Evolutionary conservation across 352 stramenopile genomes (phyloP).

Genomic region (Phytophthora palmivora): DNA sequence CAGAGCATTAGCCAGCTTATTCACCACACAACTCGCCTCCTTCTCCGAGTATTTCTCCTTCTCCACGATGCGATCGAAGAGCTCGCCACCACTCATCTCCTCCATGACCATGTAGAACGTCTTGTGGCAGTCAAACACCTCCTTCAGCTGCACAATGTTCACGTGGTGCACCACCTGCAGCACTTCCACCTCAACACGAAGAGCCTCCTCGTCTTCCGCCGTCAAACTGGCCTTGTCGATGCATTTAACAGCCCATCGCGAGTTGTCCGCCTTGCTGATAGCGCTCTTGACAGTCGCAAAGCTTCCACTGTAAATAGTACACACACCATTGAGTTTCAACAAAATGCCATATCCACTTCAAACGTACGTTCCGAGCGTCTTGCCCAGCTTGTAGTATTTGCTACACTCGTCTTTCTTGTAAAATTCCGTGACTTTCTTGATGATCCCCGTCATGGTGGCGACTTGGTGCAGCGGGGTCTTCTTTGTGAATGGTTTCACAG

Average conservation of each 20-base stretch:
- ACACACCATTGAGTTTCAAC: constrained; percentile 6
- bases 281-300: constrained; percentile 90
- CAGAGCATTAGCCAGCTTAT: constrained; percentile 84
- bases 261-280: constrained; percentile 79
- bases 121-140: constrained; percentile 90
- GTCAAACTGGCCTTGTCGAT: constrained; percentile 86
- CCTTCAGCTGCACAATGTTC: constrained; percentile 90
- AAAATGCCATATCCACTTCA: neutral
- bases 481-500: constrained; percentile 35
- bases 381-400: constrained; percentile 92
- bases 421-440: constrained; percentile 89
- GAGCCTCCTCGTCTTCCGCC: constrained; percentile 80
- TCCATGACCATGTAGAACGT: constrained; percentile 95
- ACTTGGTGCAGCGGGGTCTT: constrained; percentile 11
- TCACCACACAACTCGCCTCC: constrained; percentile 85
- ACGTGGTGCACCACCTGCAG: constrained; percentile 83
- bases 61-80: constrained; percentile 94
- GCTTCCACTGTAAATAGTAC: constrained; percentile 56
- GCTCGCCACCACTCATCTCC: constrained; percentile 90
- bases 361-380: constrained; percentile 88
- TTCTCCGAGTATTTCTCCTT: constrained; percentile 93
- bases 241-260: constrained; percentile 85
- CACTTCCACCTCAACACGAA: constrained; percentile 86
- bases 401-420: constrained; percentile 90
- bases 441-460: constrained; percentile 71